Evolutionary conservation across 1,284 basidiomycete species (phyloP), one percentile per base, ranked within the genome.

Genomic region (Dichomitus squalens): DNA sequence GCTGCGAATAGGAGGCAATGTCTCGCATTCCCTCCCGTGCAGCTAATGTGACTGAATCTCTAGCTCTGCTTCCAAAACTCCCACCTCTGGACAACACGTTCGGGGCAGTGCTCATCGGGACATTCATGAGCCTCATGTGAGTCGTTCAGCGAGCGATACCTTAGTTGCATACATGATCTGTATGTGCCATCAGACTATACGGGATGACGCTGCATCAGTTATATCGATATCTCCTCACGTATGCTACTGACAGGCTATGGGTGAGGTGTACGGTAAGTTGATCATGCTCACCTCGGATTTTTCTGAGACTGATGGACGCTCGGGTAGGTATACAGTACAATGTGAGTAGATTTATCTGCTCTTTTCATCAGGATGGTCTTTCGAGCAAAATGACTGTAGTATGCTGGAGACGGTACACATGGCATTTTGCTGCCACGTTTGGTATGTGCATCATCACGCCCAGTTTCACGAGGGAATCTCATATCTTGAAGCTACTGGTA

Each of bases 71-170:
- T 7, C 47, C 47, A 7, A 43, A 49, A 23, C 12, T 49, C 6
- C 53, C 53, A 5, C 27, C 53, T 1, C 18, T 57, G 41, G 36
- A 56, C 16, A 56, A 56, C 43, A 56, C n/a, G n/a, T n/a, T n/a
- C n/a, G n/a, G n/a, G n/a, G n/a, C n/a, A n/a, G n/a, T n/a, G n/a
- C n/a, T n/a, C 31, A 46, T 56, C 25, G 55, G 55, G 27, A 56
- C 55, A 27, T 56, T 51, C 23, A 12, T 51, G 7, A 41, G 49
- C 25, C 41, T 52, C 18, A 51, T 56, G 55, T 56, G 33, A 36
- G 43, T n/a, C n/a, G n/a, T n/a, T n/a, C n/a, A n/a, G n/a, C n/a
- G n/a, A n/a, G n/a, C n/a, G n/a, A n/a, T n/a, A n/a, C n/a, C n/a
- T n/a, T n/a, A n/a, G n/a, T n/a, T 40, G 21, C n/a, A 21, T 23